Base-by-base conservation (phyloP, 495 filamentous ascomycete species). In the Tuber aestivum region DNA sequence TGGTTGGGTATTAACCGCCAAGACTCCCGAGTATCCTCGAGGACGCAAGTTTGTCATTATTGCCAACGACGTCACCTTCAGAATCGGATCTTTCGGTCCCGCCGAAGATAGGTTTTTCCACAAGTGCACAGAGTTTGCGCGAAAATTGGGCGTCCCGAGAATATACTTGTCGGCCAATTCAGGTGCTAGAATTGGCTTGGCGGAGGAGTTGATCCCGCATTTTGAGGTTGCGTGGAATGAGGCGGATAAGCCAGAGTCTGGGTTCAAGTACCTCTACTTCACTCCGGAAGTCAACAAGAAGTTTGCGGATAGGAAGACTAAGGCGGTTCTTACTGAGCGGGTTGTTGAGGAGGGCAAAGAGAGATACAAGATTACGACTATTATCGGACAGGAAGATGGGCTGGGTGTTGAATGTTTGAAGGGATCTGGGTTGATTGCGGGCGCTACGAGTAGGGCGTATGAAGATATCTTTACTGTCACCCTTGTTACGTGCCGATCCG, bases 381-480 rank as follows among this genome's bases (percentile, higher is more conserved):
- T 99, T 81, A 88, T 99, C 78, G 95, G 95, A 86, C 91, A 92
- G 75, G 95, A 97, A 84, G 94, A 99, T 81, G 95, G 96, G 79
- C 89, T 99, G 72, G 95, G 95, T 87, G 95, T 99, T 70, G 95
- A 99, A 85, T 99, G 95, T 86, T 87, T 99, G 84, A 93, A 92
- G 85, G 95, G 95, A 70, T 99, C 95, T 73, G 95, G 95, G 89
- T 88, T 98, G 78, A 99, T 99, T 87, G 95, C 95, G 77, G 95
- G 95, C 87, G 95, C 94, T 77, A 99, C 95, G 2, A 97, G 94
- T 82, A 90, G 92, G 82, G 95, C 95, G 40, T 99, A 99, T 86
- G 93, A 97, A 82, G 95, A 99, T 84, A 97, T 99, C 85, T 99
- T 99, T 87, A 99, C 95, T 42, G 93, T 97, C 84, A 99, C 95